A percentile compares a stretch with the other conserved stretches of the same genome.
These are phyloP conservation scores for Pichia pseudocactophila DNA, from an alignment of 805 yeast genomes.

Conservation along the genomic window DNA sequence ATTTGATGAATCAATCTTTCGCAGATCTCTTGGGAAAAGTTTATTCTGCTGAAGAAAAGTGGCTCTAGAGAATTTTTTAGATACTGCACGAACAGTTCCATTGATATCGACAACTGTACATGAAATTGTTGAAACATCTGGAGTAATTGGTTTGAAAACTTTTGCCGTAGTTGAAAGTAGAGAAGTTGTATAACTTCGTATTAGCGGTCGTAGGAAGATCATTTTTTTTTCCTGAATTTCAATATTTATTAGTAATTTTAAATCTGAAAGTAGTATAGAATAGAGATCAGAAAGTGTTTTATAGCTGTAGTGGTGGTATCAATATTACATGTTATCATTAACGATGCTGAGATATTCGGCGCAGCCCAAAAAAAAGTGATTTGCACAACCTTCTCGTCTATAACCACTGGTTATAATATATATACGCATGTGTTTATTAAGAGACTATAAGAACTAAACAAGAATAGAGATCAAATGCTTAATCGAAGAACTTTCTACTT, in stretches of 20 bases:
- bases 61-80: constrained; percentile 65
- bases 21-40: constrained; percentile 74
- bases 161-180: constrained; percentile 8
- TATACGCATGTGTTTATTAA: constrained; percentile 1
- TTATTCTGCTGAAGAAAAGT: constrained; percentile 62
- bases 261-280: too few species aligned
- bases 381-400: too few species aligned
- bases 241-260: too few species aligned
- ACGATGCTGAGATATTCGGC: background rate
- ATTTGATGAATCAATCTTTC: constrained; percentile 69
- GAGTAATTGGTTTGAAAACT: constrained; percentile 34
- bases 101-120: constrained; percentile 72
- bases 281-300: too few species aligned
- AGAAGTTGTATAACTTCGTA: background rate
- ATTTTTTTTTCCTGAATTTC: too few species aligned
- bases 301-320: too few species aligned
- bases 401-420: too few species aligned
- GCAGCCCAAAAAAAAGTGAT: background rate
- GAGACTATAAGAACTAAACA: background rate
- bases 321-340: too few species aligned
- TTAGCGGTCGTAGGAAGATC: background rate
- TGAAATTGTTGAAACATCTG: constrained; percentile 47
- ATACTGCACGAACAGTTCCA: constrained; percentile 64
- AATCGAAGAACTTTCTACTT: constrained; percentile 87
- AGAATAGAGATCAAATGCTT: constrained; percentile 17